Evolutionary conservation across 441 rosid genomes (phyloP).

Genomic region (Adansonia gregorii): DNA sequence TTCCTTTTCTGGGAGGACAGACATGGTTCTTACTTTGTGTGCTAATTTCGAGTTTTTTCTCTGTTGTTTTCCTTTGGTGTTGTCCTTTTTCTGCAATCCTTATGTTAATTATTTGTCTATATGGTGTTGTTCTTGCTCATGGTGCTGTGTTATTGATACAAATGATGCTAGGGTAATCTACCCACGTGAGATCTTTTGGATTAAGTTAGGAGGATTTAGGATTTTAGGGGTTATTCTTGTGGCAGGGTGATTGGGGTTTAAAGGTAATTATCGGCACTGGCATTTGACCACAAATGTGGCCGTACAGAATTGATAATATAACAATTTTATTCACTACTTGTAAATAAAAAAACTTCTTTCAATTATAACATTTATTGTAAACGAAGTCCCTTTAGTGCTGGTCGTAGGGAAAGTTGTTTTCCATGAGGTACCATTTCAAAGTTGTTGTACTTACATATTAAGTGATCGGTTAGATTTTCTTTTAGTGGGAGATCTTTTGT

Average conservation of each 20-base stretch:
- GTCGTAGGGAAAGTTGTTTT: not conserved
- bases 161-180: not conserved
- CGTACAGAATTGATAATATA: not conserved
- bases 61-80: not conserved
- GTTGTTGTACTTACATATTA: conserved; percentile 1
- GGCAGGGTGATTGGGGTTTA: not conserved
- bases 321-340: not conserved
- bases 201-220: not conserved
- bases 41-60: conserved; percentile 10
- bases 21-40: not conserved
- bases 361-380: not conserved
- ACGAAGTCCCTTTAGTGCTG: not conserved
- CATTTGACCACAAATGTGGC: not conserved
- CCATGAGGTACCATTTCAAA: not conserved
- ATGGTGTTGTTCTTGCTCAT: not conserved
- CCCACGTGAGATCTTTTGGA: not conserved
- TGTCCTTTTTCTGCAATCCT: not conserved
- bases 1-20: not conserved
- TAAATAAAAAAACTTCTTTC: not conserved
- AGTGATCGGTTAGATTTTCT: not conserved
- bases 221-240: conserved; percentile 11
- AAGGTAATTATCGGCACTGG: not conserved
- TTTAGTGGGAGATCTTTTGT: not conserved
- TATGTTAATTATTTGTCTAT: not conserved
- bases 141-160: conserved; percentile 4